These are phyloP conservation scores for Exsudoporus floridanus DNA, from an alignment of 1,284 basidiomycete genomes.

Conservation along the genomic window DNA sequence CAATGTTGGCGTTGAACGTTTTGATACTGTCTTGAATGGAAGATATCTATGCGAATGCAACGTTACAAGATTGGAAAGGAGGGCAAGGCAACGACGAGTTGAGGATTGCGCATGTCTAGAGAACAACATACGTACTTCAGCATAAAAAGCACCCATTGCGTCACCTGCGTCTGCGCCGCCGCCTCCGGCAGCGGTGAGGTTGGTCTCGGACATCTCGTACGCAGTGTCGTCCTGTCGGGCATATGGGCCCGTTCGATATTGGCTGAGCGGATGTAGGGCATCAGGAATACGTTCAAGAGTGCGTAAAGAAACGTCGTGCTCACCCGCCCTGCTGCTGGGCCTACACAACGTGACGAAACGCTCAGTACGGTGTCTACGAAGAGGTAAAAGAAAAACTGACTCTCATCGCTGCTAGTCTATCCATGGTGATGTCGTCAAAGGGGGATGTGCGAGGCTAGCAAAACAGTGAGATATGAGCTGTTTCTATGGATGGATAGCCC, in stretches of 20 bases:
- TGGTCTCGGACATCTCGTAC: conserved; percentile 71
- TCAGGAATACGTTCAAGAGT: not conserved
- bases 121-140: conserved; percentile 53
- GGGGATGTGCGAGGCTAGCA: not conserved
- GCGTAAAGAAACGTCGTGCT: conserved; percentile 31
- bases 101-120: not conserved
- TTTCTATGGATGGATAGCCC: not conserved
- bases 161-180: conserved; percentile 45
- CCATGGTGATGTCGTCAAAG: conserved; percentile 48
- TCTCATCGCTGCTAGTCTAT: conserved; percentile 81
- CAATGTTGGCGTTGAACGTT: conserved; percentile 69
- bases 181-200: conserved; percentile 36
- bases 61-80: not conserved
- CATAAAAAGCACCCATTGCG: conserved; percentile 70
- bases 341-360: conserved; percentile 36
- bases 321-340: conserved; percentile 64
- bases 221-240: conserved; percentile 60
- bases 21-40: conserved; percentile 72
- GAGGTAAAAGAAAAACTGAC: conserved; percentile 40
- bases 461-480: not conserved
- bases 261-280: conserved; percentile 39
- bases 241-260: conserved; percentile 64
- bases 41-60: conserved; percentile 48
- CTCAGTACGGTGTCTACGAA: conserved; percentile 3
- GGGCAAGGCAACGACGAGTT: not conserved